Conservation (phyloP, 352 stramenopile genomes). For the Hyaloperonospora brassicae region DNA sequence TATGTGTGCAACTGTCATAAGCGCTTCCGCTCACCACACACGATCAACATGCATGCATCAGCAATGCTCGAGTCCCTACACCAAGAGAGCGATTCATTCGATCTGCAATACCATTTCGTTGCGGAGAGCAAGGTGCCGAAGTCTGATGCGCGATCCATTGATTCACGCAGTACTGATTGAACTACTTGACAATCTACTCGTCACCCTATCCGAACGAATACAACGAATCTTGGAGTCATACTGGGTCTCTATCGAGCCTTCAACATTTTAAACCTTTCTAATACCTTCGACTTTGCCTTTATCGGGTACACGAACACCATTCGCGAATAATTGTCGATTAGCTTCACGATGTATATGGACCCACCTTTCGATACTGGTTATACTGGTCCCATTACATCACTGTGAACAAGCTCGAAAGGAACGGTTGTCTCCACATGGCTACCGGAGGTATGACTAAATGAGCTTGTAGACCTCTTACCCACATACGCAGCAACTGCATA, state of each 20-base stretch:
- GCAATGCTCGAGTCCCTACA: neutral
- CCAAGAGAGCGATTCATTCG: too few relatives aligned
- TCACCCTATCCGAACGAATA: neutral
- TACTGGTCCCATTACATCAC: conserved; percentile 14
- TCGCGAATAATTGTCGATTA: conserved; percentile 21
- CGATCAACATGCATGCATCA: neutral
- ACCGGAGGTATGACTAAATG: neutral
- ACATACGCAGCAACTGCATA: neutral
- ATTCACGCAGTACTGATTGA: neutral
- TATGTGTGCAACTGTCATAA: neutral
- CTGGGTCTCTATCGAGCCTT: neutral
- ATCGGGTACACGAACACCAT: conserved; percentile 9
- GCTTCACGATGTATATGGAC: conserved; percentile 13
- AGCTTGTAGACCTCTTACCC: conserved; percentile 1
- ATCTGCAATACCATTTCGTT: too few relatives aligned
- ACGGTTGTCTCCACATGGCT: neutral
- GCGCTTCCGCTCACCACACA: neutral
- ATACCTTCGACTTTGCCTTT: conserved; percentile 4
- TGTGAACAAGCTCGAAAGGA: conserved; percentile 13
- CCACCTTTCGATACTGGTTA: conserved; percentile 6
- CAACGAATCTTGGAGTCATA: neutral
- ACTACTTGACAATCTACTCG: neutral
- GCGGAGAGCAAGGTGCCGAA: too few relatives aligned
- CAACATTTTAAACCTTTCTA: conserved; percentile 5
- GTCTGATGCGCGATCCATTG: neutral